Percentiles rank a stretch among this genome's conserved stretches.
Conservation (phyloP, 805 yeast genomes). For the Ogataea siamensis region DNA sequence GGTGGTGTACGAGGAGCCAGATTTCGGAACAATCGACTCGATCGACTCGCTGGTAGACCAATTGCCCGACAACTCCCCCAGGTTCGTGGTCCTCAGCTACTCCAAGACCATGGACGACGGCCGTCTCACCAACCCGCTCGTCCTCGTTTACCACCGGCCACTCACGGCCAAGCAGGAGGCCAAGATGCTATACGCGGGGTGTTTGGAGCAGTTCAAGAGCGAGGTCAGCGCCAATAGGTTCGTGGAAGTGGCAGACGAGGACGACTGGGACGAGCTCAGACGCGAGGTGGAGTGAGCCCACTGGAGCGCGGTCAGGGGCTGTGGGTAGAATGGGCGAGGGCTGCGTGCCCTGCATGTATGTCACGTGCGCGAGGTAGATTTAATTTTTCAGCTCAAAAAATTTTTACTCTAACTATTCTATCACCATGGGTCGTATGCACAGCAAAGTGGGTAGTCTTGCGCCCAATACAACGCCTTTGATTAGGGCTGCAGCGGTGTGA, state of each 20-base stretch:
- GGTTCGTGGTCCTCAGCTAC: conserved; percentile 73
- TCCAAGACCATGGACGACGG: conserved; percentile 73
- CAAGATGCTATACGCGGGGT: conserved; percentile 90
- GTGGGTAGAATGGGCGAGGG: no score
- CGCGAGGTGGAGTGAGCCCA: conserved; percentile 9
- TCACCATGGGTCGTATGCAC: conserved; percentile 99
- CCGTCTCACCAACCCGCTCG: conserved; percentile 67
- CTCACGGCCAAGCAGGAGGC: conserved; percentile 77
- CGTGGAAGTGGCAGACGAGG: conserved; percentile 63
- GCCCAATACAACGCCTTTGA: conserved; percentile 11
- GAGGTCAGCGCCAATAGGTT: conserved; percentile 73
- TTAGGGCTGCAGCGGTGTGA: conserved; percentile 14
- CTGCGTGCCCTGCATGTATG: conserved; percentile 1
- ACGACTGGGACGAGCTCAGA: conserved; percentile 44
- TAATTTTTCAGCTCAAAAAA: conserved; percentile 9
- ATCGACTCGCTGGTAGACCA: conserved; percentile 69
- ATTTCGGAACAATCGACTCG: conserved; percentile 41
- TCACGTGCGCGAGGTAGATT: conserved; percentile 13
- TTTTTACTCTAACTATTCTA: conserved; percentile 19
- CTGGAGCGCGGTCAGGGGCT: not conserved
- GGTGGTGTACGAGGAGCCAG: conserved; percentile 43
- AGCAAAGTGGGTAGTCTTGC: conserved; percentile 73
- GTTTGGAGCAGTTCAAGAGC: conserved; percentile 73
- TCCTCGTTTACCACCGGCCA: conserved; percentile 85
- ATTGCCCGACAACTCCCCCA: conserved; percentile 77